Evolutionary conservation across 805 yeast genomes (phyloP).

Genomic region (Candida tallmaniae): DNA sequence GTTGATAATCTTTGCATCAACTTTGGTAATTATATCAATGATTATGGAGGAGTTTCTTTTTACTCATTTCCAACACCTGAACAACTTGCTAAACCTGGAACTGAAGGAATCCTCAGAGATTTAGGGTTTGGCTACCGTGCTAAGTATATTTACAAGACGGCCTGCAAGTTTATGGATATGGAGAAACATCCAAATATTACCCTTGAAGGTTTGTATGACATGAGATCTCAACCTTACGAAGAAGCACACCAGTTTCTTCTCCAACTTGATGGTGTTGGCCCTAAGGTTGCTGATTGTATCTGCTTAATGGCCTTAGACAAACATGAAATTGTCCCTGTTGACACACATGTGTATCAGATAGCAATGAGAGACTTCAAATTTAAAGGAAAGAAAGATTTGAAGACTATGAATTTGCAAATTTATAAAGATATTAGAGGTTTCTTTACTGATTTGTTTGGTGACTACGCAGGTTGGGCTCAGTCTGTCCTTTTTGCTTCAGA

Average conservation of each 20-base stretch:
- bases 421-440: conserved; percentile 55
- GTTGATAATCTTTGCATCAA: conserved; percentile 71
- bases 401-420: conserved; percentile 44
- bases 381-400: conserved; percentile 37
- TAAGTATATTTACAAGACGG: conserved; percentile 77
- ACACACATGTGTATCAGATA: conserved; percentile 90
- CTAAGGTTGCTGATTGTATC: conserved; percentile 97
- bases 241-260: conserved; percentile 57
- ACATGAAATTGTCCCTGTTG: conserved; percentile 88
- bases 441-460: conserved; percentile 75
- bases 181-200: conserved; percentile 31
- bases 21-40: conserved; percentile 59
- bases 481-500: conserved; percentile 89
- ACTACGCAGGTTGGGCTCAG: conserved; percentile 98
- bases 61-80: conserved; percentile 74
- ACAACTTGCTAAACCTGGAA: conserved; percentile 33
- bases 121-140: conserved; percentile 90
- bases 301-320: conserved; percentile 86
- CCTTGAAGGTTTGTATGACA: conserved; percentile 31
- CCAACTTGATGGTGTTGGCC: conserved; percentile 85
- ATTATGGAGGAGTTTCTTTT: conserved; percentile 50
- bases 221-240: conserved; percentile 45
- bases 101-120: conserved; percentile 40
- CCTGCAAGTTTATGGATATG: conserved; percentile 45
- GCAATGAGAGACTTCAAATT: conserved; percentile 77